These are phyloP conservation scores for Laetiporus sulphureus DNA, from an alignment of 1,284 basidiomycete species.

Conservation along the genomic window DNA sequence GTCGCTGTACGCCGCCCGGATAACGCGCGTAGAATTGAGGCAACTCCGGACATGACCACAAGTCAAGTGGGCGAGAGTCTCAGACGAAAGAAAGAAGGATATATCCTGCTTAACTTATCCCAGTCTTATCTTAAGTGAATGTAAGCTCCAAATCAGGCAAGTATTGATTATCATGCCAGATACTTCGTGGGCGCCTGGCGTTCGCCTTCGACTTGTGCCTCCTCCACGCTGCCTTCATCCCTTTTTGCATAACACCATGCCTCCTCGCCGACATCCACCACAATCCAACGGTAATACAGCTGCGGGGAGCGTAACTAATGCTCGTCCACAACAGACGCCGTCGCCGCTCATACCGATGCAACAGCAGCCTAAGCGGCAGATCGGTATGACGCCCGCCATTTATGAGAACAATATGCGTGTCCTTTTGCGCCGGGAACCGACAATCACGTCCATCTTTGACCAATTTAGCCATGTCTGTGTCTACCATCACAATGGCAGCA, in stretches of 20 bases:
- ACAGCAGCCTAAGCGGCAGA: constrained; percentile 17
- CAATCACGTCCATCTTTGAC: constrained; percentile 75
- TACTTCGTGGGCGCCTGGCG: no score
- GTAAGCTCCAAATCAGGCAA: no score
- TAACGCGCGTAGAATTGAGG: no score
- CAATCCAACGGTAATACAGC: no score
- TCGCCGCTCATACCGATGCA: constrained; percentile 15
- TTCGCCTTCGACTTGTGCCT: no score
- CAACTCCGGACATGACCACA: no score
- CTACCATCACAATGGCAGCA: constrained; percentile 62
- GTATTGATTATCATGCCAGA: no score
- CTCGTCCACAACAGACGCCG: constrained; percentile 11
- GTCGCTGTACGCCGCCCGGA: constrained; percentile 1
- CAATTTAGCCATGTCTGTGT: constrained; percentile 83
- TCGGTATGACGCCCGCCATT: constrained; percentile 19
- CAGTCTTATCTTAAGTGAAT: no score
- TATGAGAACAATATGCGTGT: constrained; percentile 82
- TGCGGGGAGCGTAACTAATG: constrained; percentile 13
- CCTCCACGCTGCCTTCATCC: no score
- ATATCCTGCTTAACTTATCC: no score
- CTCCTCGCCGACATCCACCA: constrained; percentile 23
- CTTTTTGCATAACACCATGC: constrained; percentile 18
- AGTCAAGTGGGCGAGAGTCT: no score
- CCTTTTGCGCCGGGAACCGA: constrained; percentile 72
- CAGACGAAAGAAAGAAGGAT: no score